Evolutionary conservation across 345 rosid species (phyloP).

Genomic region (Salix arbutifolia): DNA sequence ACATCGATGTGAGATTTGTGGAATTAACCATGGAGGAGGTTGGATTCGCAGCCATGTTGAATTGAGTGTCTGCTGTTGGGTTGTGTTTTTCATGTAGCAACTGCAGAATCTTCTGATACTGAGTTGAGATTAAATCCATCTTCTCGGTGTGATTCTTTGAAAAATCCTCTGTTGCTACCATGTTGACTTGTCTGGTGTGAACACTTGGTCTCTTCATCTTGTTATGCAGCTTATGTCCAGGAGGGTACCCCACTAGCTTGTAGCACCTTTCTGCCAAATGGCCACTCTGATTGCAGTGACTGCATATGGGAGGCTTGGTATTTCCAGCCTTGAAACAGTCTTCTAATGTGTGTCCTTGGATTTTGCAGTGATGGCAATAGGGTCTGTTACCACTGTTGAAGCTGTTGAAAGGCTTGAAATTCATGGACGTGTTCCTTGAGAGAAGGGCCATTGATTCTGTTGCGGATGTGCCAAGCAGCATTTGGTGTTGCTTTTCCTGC

Average conservation of each 20-base stretch:
- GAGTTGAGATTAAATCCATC: not conserved
- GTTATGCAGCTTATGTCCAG: no score
- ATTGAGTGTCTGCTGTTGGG: not conserved
- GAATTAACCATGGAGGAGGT: no score
- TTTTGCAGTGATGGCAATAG: fast-evolving
- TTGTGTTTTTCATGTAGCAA: no score
- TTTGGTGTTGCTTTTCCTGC: no score
- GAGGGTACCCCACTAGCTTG: not conserved
- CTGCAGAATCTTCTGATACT: no score
- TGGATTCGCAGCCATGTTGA: no score
- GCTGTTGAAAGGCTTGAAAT: not conserved
- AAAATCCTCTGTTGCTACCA: no score
- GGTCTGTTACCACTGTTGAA: no score
- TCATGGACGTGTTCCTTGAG: fast-evolving
- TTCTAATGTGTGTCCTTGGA: fast-evolving
- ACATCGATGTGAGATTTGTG: no score
- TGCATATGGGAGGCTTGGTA: fast-evolving
- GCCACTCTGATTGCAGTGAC: not conserved
- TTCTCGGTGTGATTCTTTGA: no score
- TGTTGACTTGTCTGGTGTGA: not conserved
- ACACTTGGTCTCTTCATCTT: no score
- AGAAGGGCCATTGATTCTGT: not conserved
- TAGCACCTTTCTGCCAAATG: no score
- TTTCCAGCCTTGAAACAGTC: not conserved
- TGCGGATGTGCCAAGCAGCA: fast-evolving